These are phyloP conservation scores for Neobulgaria alba DNA, from an alignment of 2,329 filamentous ascomycete species.

Conservation along the genomic window DNA sequence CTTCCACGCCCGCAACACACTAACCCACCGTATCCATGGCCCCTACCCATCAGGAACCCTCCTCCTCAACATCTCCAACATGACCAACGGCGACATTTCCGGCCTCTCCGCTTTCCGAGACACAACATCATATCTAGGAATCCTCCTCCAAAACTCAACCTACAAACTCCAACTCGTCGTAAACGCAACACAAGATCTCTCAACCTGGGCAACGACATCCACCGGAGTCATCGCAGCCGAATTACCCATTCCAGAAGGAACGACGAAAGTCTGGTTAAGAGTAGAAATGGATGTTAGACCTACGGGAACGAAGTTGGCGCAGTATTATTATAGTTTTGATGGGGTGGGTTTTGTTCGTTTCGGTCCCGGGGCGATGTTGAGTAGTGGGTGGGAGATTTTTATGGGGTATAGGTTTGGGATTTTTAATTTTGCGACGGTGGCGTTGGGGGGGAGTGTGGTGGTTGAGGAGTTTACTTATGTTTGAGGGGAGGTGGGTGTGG, in stretches of 20 bases:
- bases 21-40: conserved; percentile 39
- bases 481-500: too few relatives aligned
- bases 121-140: conserved; percentile 42
- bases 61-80: conserved; percentile 38
- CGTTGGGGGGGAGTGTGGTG: conserved; percentile 35
- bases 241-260: conserved; percentile 9
- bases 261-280: conserved; percentile 34
- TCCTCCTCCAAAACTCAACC: conserved; percentile 32
- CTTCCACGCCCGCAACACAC: conserved; percentile 38
- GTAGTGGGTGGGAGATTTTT: conserved; percentile 38
- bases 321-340: conserved; percentile 38
- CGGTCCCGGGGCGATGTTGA: conserved; percentile 30
- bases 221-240: conserved; percentile 26
- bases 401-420: conserved; percentile 41
- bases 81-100: conserved; percentile 42
- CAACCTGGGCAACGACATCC: conserved; percentile 28
- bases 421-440: conserved; percentile 40
- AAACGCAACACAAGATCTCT: too few relatives aligned
- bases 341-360: conserved; percentile 31
- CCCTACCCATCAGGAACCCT: conserved; percentile 40
- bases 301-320: conserved; percentile 23
- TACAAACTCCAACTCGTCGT: conserved; percentile 29
- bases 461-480: conserved; percentile 7
- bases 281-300: conserved; percentile 31
- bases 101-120: conserved; percentile 47